Evolutionary conservation across 2,329 filamentous ascomycete genomes (phyloP).

Genomic region (Penicillium expansum): DNA sequence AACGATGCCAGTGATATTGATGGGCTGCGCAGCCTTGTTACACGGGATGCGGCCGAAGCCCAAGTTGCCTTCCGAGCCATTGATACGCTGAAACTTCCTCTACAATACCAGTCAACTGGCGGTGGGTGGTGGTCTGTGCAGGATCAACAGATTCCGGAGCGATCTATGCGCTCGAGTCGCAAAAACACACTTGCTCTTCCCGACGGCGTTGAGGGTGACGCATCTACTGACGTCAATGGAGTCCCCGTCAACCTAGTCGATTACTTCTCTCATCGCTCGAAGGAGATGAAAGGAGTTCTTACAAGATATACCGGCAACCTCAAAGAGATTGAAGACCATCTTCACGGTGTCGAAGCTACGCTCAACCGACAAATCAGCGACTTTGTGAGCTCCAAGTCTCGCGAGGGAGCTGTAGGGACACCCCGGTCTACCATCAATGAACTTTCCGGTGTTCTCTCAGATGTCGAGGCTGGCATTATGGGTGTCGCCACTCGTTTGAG

Average conservation of each 20-base stretch:
- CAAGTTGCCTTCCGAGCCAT: slow-evolving; percentile 70
- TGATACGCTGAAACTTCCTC: slow-evolving; percentile 70
- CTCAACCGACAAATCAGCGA: slow-evolving; percentile 61
- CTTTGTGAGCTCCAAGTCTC: slow-evolving; percentile 45
- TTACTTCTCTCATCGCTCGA: slow-evolving; percentile 62
- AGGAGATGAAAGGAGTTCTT: slow-evolving; percentile 60
- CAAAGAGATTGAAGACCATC: slow-evolving; percentile 63
- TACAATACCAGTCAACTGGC: slow-evolving; percentile 56
- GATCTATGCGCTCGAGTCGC: slow-evolving; percentile 40
- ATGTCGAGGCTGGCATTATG: slow-evolving; percentile 64
- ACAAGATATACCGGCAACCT: slow-evolving; percentile 58
- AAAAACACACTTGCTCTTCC: slow-evolving; percentile 49
- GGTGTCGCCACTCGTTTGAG: slow-evolving; percentile 62
- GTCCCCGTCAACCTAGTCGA: slow-evolving; percentile 60
- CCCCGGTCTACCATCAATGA: slow-evolving; percentile 45
- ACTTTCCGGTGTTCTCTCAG: slow-evolving; percentile 59
- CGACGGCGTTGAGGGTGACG: slow-evolving; percentile 44
- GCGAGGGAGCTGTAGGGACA: slow-evolving; percentile 44
- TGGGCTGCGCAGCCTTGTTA: slow-evolving; percentile 55
- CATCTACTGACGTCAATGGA: slow-evolving; percentile 46
- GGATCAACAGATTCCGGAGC: slow-evolving; percentile 40
- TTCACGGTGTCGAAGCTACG: slow-evolving; percentile 61
- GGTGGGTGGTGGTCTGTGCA: slow-evolving; percentile 42
- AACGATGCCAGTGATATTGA: slow-evolving; percentile 62
- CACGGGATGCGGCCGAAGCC: slow-evolving; percentile 67